These are phyloP conservation scores for Brassica cretica DNA, from an alignment of 345 rosid species.

Conservation along the genomic window DNA sequence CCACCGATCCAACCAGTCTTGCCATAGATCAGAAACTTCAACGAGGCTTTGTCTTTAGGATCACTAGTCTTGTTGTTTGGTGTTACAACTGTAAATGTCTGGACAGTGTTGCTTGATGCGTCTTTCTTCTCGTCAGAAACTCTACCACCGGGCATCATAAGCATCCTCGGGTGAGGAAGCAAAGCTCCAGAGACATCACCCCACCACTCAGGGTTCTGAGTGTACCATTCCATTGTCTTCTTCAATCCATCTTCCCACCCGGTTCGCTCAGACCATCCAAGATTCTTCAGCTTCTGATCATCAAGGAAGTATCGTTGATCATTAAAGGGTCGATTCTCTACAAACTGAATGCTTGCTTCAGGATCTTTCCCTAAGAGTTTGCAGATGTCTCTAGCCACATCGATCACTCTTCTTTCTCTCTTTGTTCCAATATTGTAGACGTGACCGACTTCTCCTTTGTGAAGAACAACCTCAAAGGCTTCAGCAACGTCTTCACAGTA, in stretches of 20 bases:
- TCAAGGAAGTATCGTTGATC: constrained; percentile 65
- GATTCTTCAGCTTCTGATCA: constrained; percentile 60
- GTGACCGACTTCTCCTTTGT: constrained; percentile 59
- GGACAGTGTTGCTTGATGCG: constrained; percentile 43
- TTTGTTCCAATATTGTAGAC: constrained; percentile 53
- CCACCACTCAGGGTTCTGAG: constrained; percentile 57
- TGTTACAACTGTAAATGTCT: constrained; percentile 63
- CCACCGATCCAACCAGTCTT: constrained; percentile 70
- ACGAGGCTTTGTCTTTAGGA: constrained; percentile 24
- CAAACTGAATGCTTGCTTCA: constrained; percentile 42
- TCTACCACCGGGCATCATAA: constrained; percentile 66
- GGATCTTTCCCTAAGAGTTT: constrained; percentile 47
- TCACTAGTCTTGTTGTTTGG: constrained; percentile 30
- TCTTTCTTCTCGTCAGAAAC: constrained; percentile 44
- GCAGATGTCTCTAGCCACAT: constrained; percentile 65
- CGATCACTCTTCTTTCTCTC: constrained; percentile 58
- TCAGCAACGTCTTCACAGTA: constrained; percentile 66
- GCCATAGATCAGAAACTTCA: constrained; percentile 59
- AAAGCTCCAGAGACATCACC: constrained; percentile 69
- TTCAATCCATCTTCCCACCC: constrained; percentile 61
- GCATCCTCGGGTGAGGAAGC: constrained; percentile 62
- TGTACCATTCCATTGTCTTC: constrained; percentile 65
- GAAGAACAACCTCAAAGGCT: constrained; percentile 66
- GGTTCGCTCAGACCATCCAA: constrained; percentile 62
- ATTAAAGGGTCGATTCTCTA: constrained; percentile 64